Percentiles rank a stretch among this genome's conserved stretches.
These are phyloP conservation scores for Termitomyces heimii DNA, from an alignment of 768 basidiomycete genomes.

Conservation along the genomic window DNA sequence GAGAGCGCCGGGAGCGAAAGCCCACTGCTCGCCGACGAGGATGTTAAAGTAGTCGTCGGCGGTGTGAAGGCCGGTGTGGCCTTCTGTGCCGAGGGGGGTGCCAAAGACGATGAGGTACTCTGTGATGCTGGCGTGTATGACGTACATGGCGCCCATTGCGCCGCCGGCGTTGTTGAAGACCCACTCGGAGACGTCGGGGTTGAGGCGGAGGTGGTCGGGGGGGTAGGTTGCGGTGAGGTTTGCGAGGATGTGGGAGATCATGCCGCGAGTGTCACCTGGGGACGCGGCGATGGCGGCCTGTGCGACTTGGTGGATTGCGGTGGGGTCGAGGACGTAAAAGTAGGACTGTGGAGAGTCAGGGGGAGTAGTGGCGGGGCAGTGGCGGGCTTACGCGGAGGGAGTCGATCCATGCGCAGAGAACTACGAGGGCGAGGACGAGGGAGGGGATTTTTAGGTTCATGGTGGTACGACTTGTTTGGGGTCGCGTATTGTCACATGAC, in stretches of 20 bases:
- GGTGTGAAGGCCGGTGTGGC: slow-evolving; percentile 89
- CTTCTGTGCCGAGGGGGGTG: slow-evolving; percentile 94
- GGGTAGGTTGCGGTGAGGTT: slow-evolving; percentile 78
- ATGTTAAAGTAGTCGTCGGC: slow-evolving; percentile 99
- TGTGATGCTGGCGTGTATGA: slow-evolving; percentile 94
- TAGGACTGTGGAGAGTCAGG: slow-evolving; percentile 20
- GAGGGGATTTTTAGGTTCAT: no score
- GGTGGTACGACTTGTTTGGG: slow-evolving; percentile 13
- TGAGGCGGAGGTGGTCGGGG: slow-evolving; percentile 44
- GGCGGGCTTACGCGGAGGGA: slow-evolving; percentile 47
- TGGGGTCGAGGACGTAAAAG: slow-evolving; percentile 85
- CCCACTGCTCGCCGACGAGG: slow-evolving; percentile 91
- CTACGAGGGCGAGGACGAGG: no score
- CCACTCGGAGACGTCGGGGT: slow-evolving; percentile 73
- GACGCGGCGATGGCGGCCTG: slow-evolving; percentile 64
- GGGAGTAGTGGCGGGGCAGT: neutral
- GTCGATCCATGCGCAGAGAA: slow-evolving; percentile 45
- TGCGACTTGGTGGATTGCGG: slow-evolving; percentile 64
- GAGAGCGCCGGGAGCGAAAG: slow-evolving; percentile 74
- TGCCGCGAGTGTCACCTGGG: slow-evolving; percentile 58
- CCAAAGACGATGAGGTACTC: slow-evolving; percentile 97
- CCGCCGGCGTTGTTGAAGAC: slow-evolving; percentile 97
- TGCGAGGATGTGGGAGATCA: slow-evolving; percentile 76
- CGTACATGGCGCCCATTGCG: slow-evolving; percentile 97
- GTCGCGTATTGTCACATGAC: slow-evolving; percentile 6